Evolutionary conservation across 1,139 yeast genomes (phyloP).

Genomic region (Keqinozyma sinolaborantium): DNA sequence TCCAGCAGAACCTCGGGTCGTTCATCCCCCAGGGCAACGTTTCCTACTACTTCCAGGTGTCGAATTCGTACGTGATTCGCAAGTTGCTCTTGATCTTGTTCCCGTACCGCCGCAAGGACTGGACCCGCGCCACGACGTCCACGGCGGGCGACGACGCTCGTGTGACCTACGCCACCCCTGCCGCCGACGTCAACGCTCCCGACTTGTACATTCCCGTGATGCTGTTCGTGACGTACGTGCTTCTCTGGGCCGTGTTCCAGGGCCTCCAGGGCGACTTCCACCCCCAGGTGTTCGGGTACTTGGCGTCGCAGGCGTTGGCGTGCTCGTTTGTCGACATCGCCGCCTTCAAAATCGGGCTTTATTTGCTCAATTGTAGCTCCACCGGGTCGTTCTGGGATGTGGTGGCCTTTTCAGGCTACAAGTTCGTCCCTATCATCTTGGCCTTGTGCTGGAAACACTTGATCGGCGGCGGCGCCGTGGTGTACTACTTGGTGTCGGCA

Average conservation of each 20-base stretch:
- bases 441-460: slow-evolving; percentile 48
- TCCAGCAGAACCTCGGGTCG: slow-evolving; percentile 66
- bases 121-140: slow-evolving; percentile 57
- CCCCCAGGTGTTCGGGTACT: slow-evolving; percentile 86
- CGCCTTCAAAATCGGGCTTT: slow-evolving; percentile 43
- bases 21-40: slow-evolving; percentile 53
- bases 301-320: slow-evolving; percentile 88
- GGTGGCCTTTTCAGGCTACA: slow-evolving; percentile 89
- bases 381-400: slow-evolving; percentile 72
- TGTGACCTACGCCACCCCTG: slow-evolving; percentile 66
- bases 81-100: slow-evolving; percentile 73
- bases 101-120: slow-evolving; percentile 83
- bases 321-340: slow-evolving; percentile 67
- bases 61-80: slow-evolving; percentile 77
- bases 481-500: slow-evolving; percentile 39
- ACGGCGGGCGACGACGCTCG: slow-evolving; percentile 17
- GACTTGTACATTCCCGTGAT: slow-evolving; percentile 93
- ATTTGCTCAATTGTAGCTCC: slow-evolving; percentile 46
- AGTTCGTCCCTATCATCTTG: slow-evolving; percentile 75
- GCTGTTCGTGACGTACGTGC: slow-evolving; percentile 86
- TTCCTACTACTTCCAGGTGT: slow-evolving; percentile 86
- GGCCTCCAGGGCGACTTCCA: slow-evolving; percentile 91
- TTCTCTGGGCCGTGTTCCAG: slow-evolving; percentile 79
- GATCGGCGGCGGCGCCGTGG: slow-evolving; percentile 30
- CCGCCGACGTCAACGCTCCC: slow-evolving; percentile 88